These are phyloP conservation scores for Apiospora kogelbergensis DNA, from an alignment of 2,329 filamentous ascomycete genomes.

Conservation along the genomic window DNA sequence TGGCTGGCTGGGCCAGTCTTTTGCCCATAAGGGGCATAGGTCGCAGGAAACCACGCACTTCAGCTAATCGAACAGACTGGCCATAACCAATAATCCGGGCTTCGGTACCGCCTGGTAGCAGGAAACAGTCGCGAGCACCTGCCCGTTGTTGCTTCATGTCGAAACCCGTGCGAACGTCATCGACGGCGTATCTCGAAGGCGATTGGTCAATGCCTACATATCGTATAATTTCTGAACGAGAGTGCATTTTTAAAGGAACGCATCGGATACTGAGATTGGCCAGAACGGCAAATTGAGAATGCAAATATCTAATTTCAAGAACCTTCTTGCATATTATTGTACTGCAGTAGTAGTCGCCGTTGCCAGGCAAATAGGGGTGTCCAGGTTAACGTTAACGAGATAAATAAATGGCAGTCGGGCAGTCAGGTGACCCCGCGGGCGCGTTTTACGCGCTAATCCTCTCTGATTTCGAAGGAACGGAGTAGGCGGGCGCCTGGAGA, in stretches of 20 bases:
- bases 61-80: too few species aligned
- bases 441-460: neutral
- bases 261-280: neutral
- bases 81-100: neutral
- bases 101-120: neutral
- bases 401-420: too few species aligned
- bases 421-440: constrained; percentile 1
- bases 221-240: neutral
- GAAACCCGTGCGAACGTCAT: neutral
- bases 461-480: neutral
- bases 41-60: too few species aligned
- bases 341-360: neutral
- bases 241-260: neutral
- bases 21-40: too few species aligned
- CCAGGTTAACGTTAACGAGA: too few species aligned
- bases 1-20: too few species aligned
- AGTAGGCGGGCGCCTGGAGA: neutral
- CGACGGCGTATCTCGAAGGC: neutral
- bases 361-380: too few species aligned
- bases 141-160: neutral
- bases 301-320: neutral
- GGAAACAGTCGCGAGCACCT: neutral
- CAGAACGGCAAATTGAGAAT: neutral
- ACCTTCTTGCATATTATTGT: neutral
- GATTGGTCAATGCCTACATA: neutral